Evolutionary conservation across 495 filamentous ascomycete genomes (phyloP), one percentile per base, ranked within the genome.

Genomic region (Antarctomyces pellizariae): DNA sequence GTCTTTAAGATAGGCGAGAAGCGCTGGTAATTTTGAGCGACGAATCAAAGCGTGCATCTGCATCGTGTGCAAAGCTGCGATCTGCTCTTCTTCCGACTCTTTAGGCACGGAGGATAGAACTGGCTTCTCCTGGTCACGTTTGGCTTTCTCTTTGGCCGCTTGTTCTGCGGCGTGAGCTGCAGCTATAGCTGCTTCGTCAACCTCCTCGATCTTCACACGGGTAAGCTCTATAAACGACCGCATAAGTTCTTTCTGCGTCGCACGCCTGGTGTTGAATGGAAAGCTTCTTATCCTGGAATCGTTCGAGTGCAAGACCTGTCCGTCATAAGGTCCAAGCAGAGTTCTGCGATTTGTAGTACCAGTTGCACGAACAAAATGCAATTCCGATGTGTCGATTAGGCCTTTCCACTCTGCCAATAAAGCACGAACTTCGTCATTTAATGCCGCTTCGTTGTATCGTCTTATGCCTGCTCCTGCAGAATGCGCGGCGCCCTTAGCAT

Each of bases 161-260:
- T 44, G 25, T 29, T 59, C 43, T 5, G 38, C 39, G 18, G 53
- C 52, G 6, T 56, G 48, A 20, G 62, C 57, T 18, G 53, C 47
- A 5, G 52, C 52, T 12, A 65, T 51, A 4, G 56, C 57, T 13
- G 47, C 54, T 48, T 76, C 59, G 34, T 72, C 60, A 17, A 95
- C 59, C 26, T 71, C 62, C 31, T 64, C 71, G 25, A 90, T 54
- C 47, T 97, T 93, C 6, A 89, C 62, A 1, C 84, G 57, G 0
- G 86, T 97, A 4, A 97, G 56, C 44, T 97, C 89, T 31, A 82
- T 71, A 39, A 92, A 97, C 25, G 70, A 66, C 11, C 82, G 66
- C 75, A 92, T 82, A 1, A 97, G 70, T 47, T 97, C 86, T 18
- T 67, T 74, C 36, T 97, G 82, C 0, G 86, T 97, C 2, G 86